These are phyloP conservation scores for Cydonia oblonga DNA, from an alignment of 331 rosid genomes.

Conservation along the genomic window DNA sequence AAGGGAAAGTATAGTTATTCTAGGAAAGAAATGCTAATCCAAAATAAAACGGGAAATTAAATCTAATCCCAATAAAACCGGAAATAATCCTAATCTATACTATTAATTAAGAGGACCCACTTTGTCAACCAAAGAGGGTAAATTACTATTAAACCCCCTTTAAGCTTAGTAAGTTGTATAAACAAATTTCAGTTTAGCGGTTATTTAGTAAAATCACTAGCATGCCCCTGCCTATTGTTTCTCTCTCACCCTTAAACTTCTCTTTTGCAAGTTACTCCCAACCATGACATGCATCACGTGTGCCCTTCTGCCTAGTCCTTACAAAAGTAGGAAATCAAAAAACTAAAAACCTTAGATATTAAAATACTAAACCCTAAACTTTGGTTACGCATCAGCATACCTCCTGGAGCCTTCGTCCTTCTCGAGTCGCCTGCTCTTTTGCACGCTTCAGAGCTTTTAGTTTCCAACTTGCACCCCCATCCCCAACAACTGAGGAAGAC, in stretches of 20 bases:
- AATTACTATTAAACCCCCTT: background rate
- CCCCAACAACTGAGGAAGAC: conserved; percentile 75
- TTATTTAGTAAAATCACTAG: background rate
- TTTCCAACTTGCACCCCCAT: conserved; percentile 98
- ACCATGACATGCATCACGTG: background rate
- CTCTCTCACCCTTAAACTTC: background rate
- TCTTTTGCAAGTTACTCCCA: background rate
- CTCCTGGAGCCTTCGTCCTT: conserved; percentile 52
- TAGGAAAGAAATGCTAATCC: background rate
- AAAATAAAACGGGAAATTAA: background rate
- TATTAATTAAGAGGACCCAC: background rate
- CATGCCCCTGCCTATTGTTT: background rate
- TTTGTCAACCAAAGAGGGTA: background rate
- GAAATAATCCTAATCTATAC: background rate
- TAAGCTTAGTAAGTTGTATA: background rate
- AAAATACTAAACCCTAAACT: background rate
- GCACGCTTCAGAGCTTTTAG: conserved; percentile 94
- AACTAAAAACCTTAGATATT: too few species aligned
- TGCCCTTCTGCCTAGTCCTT: background rate
- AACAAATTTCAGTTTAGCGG: background rate
- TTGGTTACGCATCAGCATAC: conserved; percentile 14
- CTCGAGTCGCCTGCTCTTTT: conserved; percentile 81
- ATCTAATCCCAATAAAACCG: too few species aligned
- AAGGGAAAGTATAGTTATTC: background rate
- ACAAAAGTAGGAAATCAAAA: background rate